Conservation (phyloP, 2,329 filamentous ascomycete species). For the Pseudocercospora ulei region DNA sequence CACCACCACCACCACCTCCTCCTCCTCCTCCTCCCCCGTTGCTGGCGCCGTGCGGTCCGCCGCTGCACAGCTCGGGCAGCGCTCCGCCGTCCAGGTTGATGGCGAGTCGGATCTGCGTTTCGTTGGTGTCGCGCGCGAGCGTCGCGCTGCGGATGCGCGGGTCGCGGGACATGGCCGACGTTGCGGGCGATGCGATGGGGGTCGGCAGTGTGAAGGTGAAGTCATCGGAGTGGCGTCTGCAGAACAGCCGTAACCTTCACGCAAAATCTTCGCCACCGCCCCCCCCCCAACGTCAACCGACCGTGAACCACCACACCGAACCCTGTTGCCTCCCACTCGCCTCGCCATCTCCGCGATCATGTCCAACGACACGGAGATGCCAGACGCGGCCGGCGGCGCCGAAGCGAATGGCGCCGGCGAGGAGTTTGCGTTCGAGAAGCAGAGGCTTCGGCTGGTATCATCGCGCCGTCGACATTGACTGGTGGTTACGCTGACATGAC, state of each 20-base stretch:
- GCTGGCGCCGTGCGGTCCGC: conserved; percentile 43
- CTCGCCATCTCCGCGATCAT: conserved; percentile 12
- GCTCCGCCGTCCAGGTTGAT: conserved; percentile 86
- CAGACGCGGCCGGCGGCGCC: conserved; percentile 38
- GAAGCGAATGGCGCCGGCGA: conserved; percentile 36
- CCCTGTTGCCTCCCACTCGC: background rate
- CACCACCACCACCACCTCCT: too few species aligned
- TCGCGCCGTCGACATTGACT: background rate
- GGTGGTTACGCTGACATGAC: background rate
- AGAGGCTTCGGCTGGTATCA: conserved; percentile 40
- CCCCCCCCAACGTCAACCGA: too few species aligned
- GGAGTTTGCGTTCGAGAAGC: conserved; percentile 35
- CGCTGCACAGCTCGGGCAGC: conserved; percentile 32
- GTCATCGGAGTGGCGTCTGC: conserved; percentile 10
- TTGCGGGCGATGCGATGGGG: background rate
- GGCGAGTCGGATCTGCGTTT: conserved; percentile 90
- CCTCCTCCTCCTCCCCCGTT: too few species aligned
- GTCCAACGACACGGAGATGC: conserved; percentile 34
- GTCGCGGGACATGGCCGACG: conserved; percentile 24
- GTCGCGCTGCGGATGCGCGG: conserved; percentile 56
- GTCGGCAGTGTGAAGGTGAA: conserved; percentile 11
- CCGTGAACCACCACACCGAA: too few species aligned
- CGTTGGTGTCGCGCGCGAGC: conserved; percentile 85
- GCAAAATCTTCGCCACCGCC: too few species aligned
- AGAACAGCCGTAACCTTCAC: too few species aligned